Conservation (phyloP, 2,329 filamentous ascomycete species). For the Cercospora zeina region DNA sequence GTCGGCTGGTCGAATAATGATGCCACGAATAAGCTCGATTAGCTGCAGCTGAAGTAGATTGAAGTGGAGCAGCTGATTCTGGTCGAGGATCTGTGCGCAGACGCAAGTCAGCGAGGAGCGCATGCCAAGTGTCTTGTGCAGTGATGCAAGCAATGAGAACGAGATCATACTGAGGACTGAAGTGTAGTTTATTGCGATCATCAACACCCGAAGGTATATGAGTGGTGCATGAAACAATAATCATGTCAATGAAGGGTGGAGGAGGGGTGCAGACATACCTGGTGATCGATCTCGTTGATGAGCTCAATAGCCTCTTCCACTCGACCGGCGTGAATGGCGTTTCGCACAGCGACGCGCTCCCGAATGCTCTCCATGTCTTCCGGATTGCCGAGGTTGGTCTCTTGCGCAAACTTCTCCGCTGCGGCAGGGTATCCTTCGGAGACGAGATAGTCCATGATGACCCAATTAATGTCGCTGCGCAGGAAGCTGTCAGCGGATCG, state of each 20-base stretch:
- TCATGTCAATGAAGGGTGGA: conserved; percentile 64
- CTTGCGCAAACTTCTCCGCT: conserved; percentile 87
- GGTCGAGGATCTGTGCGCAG: conserved; percentile 73
- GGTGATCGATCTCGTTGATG: conserved; percentile 85
- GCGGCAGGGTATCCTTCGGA: conserved; percentile 93
- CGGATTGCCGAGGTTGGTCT: conserved; percentile 80
- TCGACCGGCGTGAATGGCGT: conserved; percentile 79
- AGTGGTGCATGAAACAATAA: conserved; percentile 99
- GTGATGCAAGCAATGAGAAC: background rate
- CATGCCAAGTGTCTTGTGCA: background rate
- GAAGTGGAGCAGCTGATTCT: conserved; percentile 81
- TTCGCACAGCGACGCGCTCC: conserved; percentile 77
- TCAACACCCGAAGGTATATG: conserved; percentile 84
- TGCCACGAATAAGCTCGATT: conserved; percentile 84
- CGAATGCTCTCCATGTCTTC: conserved; percentile 70
- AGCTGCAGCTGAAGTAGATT: conserved; percentile 85
- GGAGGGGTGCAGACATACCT: conserved; percentile 63
- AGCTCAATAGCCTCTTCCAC: conserved; percentile 82
- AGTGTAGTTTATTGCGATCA: conserved; percentile 75
- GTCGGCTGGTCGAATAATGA: conserved; percentile 48
- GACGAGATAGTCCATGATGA: conserved; percentile 96
- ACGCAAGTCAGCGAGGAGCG: conserved; percentile 18
- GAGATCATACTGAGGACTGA: conserved; percentile 84
- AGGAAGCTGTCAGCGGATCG: conserved; percentile 28
- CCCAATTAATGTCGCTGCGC: conserved; percentile 83